Percentiles rank a stretch among this genome's conserved stretches.
Evolutionary conservation across 768 basidiomycete genomes (phyloP).

Genomic region (Agaricus sinodeliciosus): DNA sequence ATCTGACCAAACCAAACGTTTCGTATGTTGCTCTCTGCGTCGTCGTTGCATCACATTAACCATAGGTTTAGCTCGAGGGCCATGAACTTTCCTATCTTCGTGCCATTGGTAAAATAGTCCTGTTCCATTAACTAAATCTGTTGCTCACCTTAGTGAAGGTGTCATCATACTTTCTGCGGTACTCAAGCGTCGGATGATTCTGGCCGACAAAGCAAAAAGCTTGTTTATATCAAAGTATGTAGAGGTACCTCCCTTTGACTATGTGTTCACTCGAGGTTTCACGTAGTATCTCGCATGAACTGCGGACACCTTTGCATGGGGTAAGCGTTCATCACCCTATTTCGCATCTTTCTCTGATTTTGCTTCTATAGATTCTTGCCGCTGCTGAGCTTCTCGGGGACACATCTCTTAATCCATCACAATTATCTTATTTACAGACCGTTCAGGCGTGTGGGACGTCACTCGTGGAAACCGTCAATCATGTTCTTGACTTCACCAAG

Average conservation of each 20-base stretch:
- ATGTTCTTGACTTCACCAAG: constrained; percentile 95
- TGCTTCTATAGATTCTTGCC: constrained; percentile 60
- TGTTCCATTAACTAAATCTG: neutral
- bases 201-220: constrained; percentile 92
- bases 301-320: constrained; percentile 88
- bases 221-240: constrained; percentile 86
- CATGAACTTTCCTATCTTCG: constrained; percentile 88
- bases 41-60: constrained; percentile 6
- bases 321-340: constrained; percentile 27
- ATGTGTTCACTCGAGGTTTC: neutral
- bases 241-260: neutral
- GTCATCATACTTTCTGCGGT: constrained; percentile 93
- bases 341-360: neutral
- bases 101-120: constrained; percentile 58
- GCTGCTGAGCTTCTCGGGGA: constrained; percentile 89
- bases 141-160: constrained; percentile 29
- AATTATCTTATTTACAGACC: constrained; percentile 83
- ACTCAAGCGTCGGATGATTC: constrained; percentile 85
- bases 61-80: constrained; percentile 61
- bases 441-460: constrained; percentile 95
- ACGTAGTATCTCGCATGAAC: constrained; percentile 79
- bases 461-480: constrained; percentile 93
- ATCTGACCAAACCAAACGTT: constrained; percentile 72
- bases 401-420: constrained; percentile 73
- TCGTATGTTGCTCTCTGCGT: constrained; percentile 39